These are phyloP conservation scores for Candida arabinofermentans DNA, from an alignment of 805 yeast genomes.

Conservation along the genomic window DNA sequence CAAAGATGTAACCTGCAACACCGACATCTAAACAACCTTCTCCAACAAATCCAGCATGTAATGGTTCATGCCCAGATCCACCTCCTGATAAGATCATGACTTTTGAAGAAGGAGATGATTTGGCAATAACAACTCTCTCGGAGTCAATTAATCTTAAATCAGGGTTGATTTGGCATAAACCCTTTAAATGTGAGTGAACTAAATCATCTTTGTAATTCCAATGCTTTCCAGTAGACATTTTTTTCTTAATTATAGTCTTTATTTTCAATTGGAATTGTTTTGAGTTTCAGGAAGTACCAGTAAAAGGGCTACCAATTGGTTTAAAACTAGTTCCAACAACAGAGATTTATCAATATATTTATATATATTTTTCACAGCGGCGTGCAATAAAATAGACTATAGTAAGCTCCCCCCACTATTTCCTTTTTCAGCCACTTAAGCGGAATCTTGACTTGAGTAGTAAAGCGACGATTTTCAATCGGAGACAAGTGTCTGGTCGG, in stretches of 20 bases:
- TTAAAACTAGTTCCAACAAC: no score
- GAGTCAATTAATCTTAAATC: slow-evolving; percentile 47
- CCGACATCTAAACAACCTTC: slow-evolving; percentile 80
- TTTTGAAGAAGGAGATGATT: slow-evolving; percentile 38
- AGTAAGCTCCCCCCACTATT: neutral
- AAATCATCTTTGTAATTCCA: slow-evolving; percentile 48
- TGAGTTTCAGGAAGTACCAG: no score
- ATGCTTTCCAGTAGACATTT: slow-evolving; percentile 34
- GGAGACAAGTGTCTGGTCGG: neutral
- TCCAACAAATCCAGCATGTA: slow-evolving; percentile 91
- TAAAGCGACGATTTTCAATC: no score
- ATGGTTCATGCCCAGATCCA: slow-evolving; percentile 94
- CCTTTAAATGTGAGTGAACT: slow-evolving; percentile 46
- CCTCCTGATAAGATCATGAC: slow-evolving; percentile 85
- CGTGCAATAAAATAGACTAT: neutral
- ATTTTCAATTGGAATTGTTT: no score
- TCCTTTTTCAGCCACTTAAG: neutral
- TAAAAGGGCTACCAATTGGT: no score
- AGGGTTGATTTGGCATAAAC: slow-evolving; percentile 54
- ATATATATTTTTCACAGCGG: neutral
- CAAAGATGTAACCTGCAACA: slow-evolving; percentile 87
- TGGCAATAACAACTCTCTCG: slow-evolving; percentile 51
- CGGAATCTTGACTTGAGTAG: no score
- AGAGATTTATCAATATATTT: neutral
- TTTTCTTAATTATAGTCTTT: no score